Percentiles rank a stretch among this genome's conserved stretches.
Evolutionary conservation across 2,329 filamentous ascomycete species (phyloP).

Genomic region (Sclerotinia borealis): DNA sequence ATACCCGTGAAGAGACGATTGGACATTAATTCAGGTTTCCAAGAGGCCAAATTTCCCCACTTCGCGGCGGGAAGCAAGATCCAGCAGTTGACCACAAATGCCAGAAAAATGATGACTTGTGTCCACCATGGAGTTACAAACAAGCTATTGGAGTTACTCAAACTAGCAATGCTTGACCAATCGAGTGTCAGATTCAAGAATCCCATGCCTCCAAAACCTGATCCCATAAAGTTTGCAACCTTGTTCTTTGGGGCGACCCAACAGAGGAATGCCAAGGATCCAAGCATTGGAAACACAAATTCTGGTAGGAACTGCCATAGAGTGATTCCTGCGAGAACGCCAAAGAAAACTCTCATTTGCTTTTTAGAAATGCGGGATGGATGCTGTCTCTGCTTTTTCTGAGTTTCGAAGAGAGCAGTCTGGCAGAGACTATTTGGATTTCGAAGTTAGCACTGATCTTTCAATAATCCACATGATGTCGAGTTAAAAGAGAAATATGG

Average conservation of each 20-base stretch:
- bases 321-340: slow-evolving; percentile 45
- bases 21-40: slow-evolving; percentile 50
- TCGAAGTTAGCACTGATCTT: neutral
- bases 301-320: slow-evolving; percentile 59
- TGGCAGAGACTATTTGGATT: slow-evolving; percentile 38
- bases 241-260: slow-evolving; percentile 55
- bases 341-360: slow-evolving; percentile 53
- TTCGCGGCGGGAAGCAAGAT: slow-evolving; percentile 53
- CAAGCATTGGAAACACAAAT: slow-evolving; percentile 53
- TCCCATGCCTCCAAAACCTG: slow-evolving; percentile 56
- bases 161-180: slow-evolving; percentile 54
- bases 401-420: slow-evolving; percentile 53
- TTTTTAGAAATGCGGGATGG: slow-evolving; percentile 44
- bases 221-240: slow-evolving; percentile 54
- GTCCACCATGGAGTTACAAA: slow-evolving; percentile 55
- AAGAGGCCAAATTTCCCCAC: slow-evolving; percentile 48
- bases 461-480: neutral
- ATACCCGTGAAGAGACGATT: slow-evolving; percentile 47
- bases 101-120: slow-evolving; percentile 48
- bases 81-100: slow-evolving; percentile 52
- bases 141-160: slow-evolving; percentile 38
- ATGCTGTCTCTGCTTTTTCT: slow-evolving; percentile 45
- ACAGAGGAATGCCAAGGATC: slow-evolving; percentile 55
- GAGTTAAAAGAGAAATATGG: neutral
- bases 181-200: slow-evolving; percentile 54